Evolutionary conservation across 176 grass and related monocot species (phyloP).

Genomic region (Hsuehochloa calcarea): DNA sequence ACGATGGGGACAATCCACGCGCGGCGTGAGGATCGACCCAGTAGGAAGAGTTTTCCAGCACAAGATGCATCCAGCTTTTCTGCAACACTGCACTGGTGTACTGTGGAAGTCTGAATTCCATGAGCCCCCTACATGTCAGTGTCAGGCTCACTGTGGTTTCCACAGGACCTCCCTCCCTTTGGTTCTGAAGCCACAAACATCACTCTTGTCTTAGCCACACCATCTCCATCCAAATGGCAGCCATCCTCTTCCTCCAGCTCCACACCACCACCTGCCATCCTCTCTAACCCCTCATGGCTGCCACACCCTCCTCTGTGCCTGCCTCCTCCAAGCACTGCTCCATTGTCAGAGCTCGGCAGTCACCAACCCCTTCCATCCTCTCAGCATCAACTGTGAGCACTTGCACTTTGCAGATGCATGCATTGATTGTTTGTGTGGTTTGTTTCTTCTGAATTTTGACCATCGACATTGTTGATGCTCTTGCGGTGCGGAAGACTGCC

Average conservation of each 20-base stretch:
- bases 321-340: slow-evolving; percentile 55
- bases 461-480: neutral
- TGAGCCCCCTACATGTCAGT: neutral
- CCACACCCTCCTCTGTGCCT: slow-evolving; percentile 55
- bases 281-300: slow-evolving; percentile 41
- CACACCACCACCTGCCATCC: slow-evolving; percentile 24
- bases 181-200: slow-evolving; percentile 34
- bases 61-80: too few species aligned
- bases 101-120: neutral
- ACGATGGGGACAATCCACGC: too few species aligned
- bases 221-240: slow-evolving; percentile 43
- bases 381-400: slow-evolving; percentile 42
- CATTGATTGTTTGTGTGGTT: neutral
- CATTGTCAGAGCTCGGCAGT: slow-evolving; percentile 30
- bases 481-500: slow-evolving; percentile 50
- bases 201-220: slow-evolving; percentile 45
- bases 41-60: neutral
- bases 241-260: slow-evolving; percentile 10
- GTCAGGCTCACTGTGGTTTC: slow-evolving; percentile 15
- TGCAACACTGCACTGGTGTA: neutral
- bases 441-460: neutral
- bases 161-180: neutral
- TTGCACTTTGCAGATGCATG: neutral
- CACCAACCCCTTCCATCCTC: slow-evolving; percentile 26
- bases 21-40: too few species aligned